A percentile compares a stretch with the other conserved stretches of the same genome.
These are phyloP conservation scores for Sarcomyxa edulis DNA, from an alignment of 768 basidiomycete genomes.

Conservation along the genomic window DNA sequence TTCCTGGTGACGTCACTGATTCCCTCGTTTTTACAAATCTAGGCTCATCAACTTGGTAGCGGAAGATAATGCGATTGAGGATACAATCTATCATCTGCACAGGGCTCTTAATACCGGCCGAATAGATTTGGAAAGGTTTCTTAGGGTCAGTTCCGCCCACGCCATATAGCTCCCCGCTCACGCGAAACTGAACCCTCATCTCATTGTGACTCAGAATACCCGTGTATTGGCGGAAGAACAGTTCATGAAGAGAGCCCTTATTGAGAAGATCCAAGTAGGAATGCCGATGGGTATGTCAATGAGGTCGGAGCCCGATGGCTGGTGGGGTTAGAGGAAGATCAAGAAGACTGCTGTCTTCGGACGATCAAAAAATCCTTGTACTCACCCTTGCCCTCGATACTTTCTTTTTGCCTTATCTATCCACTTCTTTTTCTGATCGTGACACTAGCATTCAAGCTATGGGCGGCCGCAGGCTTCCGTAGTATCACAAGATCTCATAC, in stretches of 20 bases:
- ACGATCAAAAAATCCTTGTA: too few relatives aligned
- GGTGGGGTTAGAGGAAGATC: too few relatives aligned
- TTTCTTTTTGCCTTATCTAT: too few relatives aligned
- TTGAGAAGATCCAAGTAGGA: constrained; percentile 79
- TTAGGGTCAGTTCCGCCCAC: constrained; percentile 44
- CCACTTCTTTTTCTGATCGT: too few relatives aligned
- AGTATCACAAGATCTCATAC: too few relatives aligned
- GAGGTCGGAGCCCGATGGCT: too few relatives aligned
- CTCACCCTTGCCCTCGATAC: too few relatives aligned
- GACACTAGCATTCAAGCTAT: too few relatives aligned
- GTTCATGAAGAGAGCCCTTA: constrained; percentile 92
- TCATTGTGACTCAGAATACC: constrained; percentile 57
- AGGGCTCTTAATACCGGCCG: constrained; percentile 87
- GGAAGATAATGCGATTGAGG: constrained; percentile 98
- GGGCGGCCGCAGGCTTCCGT: too few relatives aligned
- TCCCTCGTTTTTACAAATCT: constrained; percentile 3
- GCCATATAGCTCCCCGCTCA: not conserved
- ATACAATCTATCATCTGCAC: constrained; percentile 95
- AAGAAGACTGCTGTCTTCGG: too few relatives aligned
- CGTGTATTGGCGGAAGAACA: constrained; percentile 91
- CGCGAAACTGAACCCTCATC: constrained; percentile 7
- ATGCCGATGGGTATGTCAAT: constrained; percentile 45
- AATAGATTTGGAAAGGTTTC: constrained; percentile 91
- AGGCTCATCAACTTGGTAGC: constrained; percentile 96
- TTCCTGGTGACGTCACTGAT: too few relatives aligned